A percentile compares a stretch with the other conserved stretches of the same genome.
These are phyloP conservation scores for Monosporozyma siamensis DNA, from an alignment of 805 yeast species.

Conservation along the genomic window DNA sequence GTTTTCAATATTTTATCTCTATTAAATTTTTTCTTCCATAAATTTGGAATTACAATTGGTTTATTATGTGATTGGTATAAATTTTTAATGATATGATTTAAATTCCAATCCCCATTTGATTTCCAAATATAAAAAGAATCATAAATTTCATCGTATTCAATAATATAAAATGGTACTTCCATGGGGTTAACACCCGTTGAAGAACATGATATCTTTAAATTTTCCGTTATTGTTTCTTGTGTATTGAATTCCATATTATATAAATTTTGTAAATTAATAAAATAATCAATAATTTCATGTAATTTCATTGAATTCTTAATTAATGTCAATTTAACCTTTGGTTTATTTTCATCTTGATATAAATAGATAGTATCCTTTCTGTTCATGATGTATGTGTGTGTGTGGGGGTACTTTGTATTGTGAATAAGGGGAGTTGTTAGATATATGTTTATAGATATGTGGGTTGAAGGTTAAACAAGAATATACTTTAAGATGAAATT, in stretches of 20 bases:
- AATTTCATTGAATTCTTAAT: slow-evolving; percentile 11
- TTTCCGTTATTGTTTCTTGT: slow-evolving; percentile 24
- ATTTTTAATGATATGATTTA: slow-evolving; percentile 14
- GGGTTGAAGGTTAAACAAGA: too few relatives aligned
- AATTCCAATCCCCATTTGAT: slow-evolving; percentile 22
- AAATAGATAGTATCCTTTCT: slow-evolving; percentile 17
- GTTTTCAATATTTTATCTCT: slow-evolving; percentile 6
- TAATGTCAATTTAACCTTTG: slow-evolving; percentile 20
- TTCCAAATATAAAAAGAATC: slow-evolving; percentile 21
- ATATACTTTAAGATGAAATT: too few relatives aligned
- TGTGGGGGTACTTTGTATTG: background rate
- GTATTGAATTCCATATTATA: slow-evolving; percentile 19
- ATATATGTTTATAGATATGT: too few relatives aligned
- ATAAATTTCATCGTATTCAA: slow-evolving; percentile 20
- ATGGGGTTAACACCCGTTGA: slow-evolving; percentile 10
- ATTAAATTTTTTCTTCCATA: slow-evolving; percentile 6
- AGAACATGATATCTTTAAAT: slow-evolving; percentile 19
- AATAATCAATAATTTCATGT: slow-evolving; percentile 10
- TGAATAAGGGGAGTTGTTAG: too few relatives aligned
- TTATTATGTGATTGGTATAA: slow-evolving; percentile 9
- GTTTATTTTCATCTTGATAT: slow-evolving; percentile 20
- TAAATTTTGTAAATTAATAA: slow-evolving; percentile 20
- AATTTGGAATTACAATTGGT: background rate
- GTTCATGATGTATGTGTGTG: background rate
- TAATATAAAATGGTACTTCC: slow-evolving; percentile 19